Percentiles rank a stretch among this genome's conserved stretches.
These are phyloP conservation scores for Pluteus cervinus DNA, from an alignment of 768 basidiomycete genomes.

Conservation along the genomic window DNA sequence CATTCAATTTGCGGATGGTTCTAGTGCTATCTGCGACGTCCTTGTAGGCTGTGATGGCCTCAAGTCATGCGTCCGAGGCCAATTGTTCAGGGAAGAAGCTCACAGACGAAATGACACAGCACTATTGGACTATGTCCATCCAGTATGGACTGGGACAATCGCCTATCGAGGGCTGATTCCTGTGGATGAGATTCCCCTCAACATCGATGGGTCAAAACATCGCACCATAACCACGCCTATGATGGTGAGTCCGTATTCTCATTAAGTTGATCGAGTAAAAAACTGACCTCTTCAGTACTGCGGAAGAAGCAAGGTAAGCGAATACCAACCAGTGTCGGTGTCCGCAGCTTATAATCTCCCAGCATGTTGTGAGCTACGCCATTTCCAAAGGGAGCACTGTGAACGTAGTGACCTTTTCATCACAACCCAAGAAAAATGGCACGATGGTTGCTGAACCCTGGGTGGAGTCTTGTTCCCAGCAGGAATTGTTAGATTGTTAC, in stretches of 20 bases:
- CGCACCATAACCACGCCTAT: conserved; percentile 29
- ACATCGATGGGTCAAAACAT: conserved; percentile 20
- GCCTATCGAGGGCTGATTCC: conserved; percentile 43
- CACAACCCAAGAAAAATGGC: conserved; percentile 27
- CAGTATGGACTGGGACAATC: conserved; percentile 39
- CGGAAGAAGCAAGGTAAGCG: conserved; percentile 36
- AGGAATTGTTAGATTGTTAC: conserved; percentile 27
- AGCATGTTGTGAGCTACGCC: conserved; percentile 45
- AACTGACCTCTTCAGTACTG: conserved; percentile 30
- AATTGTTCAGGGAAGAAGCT: conserved; percentile 22
- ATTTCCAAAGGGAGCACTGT: conserved; percentile 37
- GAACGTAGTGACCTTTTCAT: conserved; percentile 39
- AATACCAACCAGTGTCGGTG: not conserved
- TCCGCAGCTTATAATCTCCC: not conserved
- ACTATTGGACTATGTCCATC: conserved; percentile 29
- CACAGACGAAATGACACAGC: conserved; percentile 15
- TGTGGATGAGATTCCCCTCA: conserved; percentile 23
- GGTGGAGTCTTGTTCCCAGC: conserved; percentile 23
- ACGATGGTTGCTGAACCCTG: conserved; percentile 20
- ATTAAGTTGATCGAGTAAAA: conserved; percentile 1
- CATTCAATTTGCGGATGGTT: conserved; percentile 25
- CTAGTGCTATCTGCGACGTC: conserved; percentile 30
- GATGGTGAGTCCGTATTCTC: conserved; percentile 29
- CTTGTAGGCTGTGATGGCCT: conserved; percentile 44
- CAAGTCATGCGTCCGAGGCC: conserved; percentile 25